Base-by-base conservation (phyloP, 2,329 filamentous ascomycete species). In the Camptophora hylomeconis region DNA sequence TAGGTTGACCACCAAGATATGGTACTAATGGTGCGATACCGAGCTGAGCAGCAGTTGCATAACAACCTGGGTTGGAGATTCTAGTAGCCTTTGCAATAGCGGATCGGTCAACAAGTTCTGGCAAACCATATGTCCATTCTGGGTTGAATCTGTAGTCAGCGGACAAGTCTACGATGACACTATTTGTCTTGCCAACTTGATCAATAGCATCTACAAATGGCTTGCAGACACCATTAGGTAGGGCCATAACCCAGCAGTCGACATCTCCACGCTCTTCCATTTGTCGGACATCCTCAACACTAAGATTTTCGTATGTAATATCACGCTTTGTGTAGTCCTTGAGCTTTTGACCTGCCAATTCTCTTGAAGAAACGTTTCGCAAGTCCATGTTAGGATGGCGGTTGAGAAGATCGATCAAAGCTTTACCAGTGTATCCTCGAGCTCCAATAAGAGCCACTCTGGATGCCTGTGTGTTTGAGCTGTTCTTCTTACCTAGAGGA, bases 161-260 rank as follows among this genome's bases (percentile, higher is more conserved):
- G n/a, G 84, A 93, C 19, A 98, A 69, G 53, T 98, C 89, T 24
- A 98, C 68, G 42, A 95, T 80, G 21, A 95, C 63, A 44, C 80
- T 84, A 38, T 69, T 69, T 46, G 65, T 61, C 29, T 72, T 68
- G 33, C 72, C 72, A 17, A 68, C 72, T 47, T 78, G 69, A 45
- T 86, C 72, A 30, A 95, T 72, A 5, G 87, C 87, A 40, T 95
- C 82, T 7, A 95, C 79, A 44, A 79, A 98, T 0, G 89, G 86
- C 60, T 84, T 80, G 71, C 83, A 94, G 27, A 93, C 83, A 37
- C 82, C 81, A 49, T 95, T 98, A 24, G 87, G 89, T 17, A 95
- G 72, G 19, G 89, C 89, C 81, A 95, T 89, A 24, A 95, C 81
- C 86, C 86, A 95, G 59, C 81, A 89, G 60, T 95, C 87, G 27